A percentile compares a stretch with the other conserved stretches of the same genome.
phyloP scores from a whole-genome alignment of 1,139 yeast genomes.

The Williopsis jadinii region DNA sequence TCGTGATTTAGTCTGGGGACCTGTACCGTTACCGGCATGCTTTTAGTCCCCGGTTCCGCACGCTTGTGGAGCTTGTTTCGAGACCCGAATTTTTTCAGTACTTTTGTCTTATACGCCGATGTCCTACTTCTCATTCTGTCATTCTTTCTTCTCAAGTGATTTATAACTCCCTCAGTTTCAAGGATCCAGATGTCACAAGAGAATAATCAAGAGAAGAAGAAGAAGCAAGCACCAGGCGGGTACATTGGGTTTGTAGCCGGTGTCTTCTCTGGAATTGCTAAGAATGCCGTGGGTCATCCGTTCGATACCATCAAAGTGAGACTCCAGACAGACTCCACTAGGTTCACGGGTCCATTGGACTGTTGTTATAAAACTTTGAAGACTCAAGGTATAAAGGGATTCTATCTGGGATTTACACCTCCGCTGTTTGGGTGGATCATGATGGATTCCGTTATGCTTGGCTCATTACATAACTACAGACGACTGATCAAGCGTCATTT shows the following conservation, averaged over 20 bases:
- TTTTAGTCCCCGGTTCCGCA: no score
- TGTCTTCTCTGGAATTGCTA: constrained; percentile 77
- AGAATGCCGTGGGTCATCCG: constrained; percentile 89
- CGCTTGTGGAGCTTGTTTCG: no score
- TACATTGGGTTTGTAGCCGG: constrained; percentile 85
- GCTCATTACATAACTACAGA: constrained; percentile 74
- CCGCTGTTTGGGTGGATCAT: constrained; percentile 90
- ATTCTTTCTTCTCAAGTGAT: no score
- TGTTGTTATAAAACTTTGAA: constrained; percentile 65
- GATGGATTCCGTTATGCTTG: constrained; percentile 88
- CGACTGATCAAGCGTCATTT: constrained; percentile 56
- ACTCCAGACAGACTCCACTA: constrained; percentile 74
- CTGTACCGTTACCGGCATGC: no score
- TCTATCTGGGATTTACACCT: constrained; percentile 87
- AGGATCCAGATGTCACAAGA: no score
- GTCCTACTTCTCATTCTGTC: no score
- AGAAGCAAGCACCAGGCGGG: constrained; percentile 23
- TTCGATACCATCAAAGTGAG: constrained; percentile 88
- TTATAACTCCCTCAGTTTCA: no score
- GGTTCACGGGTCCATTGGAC: constrained; percentile 77
- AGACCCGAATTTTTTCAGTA: no score
- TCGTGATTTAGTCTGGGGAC: no score
- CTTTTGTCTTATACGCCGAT: no score
- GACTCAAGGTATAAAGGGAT: constrained; percentile 70
- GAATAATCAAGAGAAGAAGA: not conserved